Evolutionary conservation across 495 filamentous ascomycete genomes (phyloP).

Genomic region (Astrothelium subdiscretum): DNA sequence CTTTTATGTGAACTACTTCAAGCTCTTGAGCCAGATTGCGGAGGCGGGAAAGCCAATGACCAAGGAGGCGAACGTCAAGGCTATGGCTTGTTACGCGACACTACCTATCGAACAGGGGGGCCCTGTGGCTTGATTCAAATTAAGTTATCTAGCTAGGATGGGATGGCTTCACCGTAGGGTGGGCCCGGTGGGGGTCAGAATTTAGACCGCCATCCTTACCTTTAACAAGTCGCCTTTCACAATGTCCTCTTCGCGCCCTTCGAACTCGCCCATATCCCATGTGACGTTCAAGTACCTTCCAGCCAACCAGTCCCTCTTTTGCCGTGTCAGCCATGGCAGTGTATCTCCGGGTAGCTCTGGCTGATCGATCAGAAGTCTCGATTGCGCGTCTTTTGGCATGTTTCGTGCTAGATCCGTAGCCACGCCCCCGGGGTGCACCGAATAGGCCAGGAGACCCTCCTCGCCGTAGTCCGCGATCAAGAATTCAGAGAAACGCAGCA

Average conservation of each 20-base stretch:
- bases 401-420: conserved; percentile 32
- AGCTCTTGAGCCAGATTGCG: conserved; percentile 28
- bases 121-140: neutral
- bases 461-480: conserved; percentile 32
- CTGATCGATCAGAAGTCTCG: conserved; percentile 14
- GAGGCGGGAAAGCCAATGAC: conserved; percentile 23
- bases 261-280: conserved; percentile 8
- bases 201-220: conserved; percentile 7
- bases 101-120: conserved; percentile 17
- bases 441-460: conserved; percentile 35
- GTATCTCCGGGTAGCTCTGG: conserved; percentile 36
- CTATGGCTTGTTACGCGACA: conserved; percentile 33
- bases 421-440: conserved; percentile 41
- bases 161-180: no score
- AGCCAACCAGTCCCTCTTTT: conserved; percentile 35
- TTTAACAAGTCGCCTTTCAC: conserved; percentile 10
- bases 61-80: conserved; percentile 25
- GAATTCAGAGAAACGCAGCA: conserved; percentile 39
- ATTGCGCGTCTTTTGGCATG: neutral
- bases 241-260: conserved; percentile 4
- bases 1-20: conserved; percentile 38
- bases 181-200: no score
- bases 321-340: conserved; percentile 35
- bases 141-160: no score
- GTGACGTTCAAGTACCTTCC: conserved; percentile 4